These are phyloP conservation scores for Vanderwaltozyma tropicalis DNA, from an alignment of 805 yeast genomes.

Conservation along the genomic window DNA sequence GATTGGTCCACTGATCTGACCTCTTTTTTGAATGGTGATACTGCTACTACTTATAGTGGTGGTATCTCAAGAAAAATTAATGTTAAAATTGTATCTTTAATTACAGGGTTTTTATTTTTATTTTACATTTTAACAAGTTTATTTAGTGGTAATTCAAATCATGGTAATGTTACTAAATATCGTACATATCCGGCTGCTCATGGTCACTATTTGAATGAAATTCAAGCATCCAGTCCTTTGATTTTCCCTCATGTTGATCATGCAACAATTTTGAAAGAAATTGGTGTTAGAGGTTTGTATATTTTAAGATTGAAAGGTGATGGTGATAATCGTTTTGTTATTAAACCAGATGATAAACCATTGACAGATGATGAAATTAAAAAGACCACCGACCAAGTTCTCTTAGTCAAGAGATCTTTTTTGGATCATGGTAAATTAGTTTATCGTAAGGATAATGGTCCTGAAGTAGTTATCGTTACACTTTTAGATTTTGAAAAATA, in stretches of 20 bases:
- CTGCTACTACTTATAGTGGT: neutral
- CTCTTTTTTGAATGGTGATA: slow-evolving; percentile 1
- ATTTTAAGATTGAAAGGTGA: slow-evolving; percentile 38
- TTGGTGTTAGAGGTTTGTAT: slow-evolving; percentile 44
- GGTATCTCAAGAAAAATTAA: neutral
- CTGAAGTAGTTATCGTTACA: slow-evolving; percentile 67
- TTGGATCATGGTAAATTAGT: slow-evolving; percentile 55
- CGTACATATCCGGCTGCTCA: slow-evolving; percentile 27
- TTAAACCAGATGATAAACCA: slow-evolving; percentile 32
- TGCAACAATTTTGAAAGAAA: slow-evolving; percentile 48
- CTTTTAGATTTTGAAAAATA: slow-evolving; percentile 66
- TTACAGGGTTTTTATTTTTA: slow-evolving; percentile 5
- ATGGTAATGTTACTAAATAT: slow-evolving; percentile 1
- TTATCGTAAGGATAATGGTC: slow-evolving; percentile 30
- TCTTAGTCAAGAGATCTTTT: slow-evolving; percentile 45
- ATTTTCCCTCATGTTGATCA: slow-evolving; percentile 73
- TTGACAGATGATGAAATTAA: slow-evolving; percentile 30
- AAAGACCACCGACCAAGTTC: slow-evolving; percentile 27
- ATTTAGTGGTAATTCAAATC: slow-evolving; percentile 5
- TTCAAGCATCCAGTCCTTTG: slow-evolving; percentile 39
- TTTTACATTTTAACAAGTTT: slow-evolving; percentile 14
- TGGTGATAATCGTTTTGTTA: slow-evolving; percentile 30
- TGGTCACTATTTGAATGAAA: slow-evolving; percentile 36
- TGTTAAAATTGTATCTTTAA: neutral
- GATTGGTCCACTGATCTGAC: slow-evolving; percentile 1